Percentiles rank a stretch among this genome's conserved stretches.
Conservation (phyloP, 1,284 basidiomycete genomes). For the Cryptococcus sp. region DNA sequence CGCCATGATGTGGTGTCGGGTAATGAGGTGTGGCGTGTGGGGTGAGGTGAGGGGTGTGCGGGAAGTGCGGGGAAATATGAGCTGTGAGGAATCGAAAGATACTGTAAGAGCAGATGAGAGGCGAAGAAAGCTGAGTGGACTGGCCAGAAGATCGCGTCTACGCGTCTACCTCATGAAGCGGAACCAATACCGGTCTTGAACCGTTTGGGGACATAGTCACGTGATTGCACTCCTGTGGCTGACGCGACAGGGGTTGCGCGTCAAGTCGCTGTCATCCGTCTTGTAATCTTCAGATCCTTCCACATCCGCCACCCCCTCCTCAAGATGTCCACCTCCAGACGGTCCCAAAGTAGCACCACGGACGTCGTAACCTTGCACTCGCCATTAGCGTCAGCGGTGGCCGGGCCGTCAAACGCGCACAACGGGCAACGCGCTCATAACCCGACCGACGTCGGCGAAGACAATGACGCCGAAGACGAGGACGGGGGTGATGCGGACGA, state of each 20-base stretch:
- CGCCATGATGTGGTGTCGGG: slow-evolving; percentile 23
- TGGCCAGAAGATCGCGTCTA: slow-evolving; percentile 1
- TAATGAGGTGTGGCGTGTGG: too few species aligned
- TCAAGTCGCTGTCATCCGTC: too few species aligned
- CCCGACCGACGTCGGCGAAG: neutral
- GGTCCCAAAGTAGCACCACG: too few species aligned
- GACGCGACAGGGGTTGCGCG: too few species aligned
- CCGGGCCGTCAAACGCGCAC: slow-evolving; percentile 11
- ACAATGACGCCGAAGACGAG: slow-evolving; percentile 1
- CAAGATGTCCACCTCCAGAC: too few species aligned
- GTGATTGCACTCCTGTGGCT: too few species aligned
- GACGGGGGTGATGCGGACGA: slow-evolving; percentile 15
- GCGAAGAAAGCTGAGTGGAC: neutral
- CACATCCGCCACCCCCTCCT: too few species aligned
- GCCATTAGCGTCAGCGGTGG: neutral
- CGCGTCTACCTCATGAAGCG: slow-evolving; percentile 14
- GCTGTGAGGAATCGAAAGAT: too few species aligned
- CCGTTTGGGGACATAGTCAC: too few species aligned
- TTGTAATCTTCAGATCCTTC: too few species aligned
- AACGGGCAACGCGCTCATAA: neutral
- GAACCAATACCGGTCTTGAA: slow-evolving; percentile 10
- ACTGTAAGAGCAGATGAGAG: neutral
- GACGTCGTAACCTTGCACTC: too few species aligned
- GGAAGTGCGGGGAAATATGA: neutral
- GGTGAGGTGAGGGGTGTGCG: neutral